Percentiles rank a stretch among this genome's conserved stretches.
These are phyloP conservation scores for Apiospora saccharicola DNA, from an alignment of 2,329 filamentous ascomycete species.

Conservation along the genomic window DNA sequence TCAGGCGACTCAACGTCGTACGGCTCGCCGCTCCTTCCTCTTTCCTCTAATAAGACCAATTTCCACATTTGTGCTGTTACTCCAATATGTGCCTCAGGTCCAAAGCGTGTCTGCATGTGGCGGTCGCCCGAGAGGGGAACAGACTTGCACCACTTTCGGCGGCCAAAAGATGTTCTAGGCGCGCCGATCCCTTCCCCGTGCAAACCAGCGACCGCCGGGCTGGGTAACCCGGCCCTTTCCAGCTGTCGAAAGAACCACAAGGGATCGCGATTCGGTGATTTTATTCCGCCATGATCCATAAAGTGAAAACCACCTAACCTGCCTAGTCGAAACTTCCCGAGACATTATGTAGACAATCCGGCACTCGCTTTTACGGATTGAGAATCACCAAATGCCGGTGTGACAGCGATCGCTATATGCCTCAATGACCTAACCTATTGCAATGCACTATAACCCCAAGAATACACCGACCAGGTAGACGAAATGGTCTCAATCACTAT, in stretches of 20 bases:
- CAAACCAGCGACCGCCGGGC: slow-evolving; percentile 12
- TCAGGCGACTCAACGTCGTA: slow-evolving; percentile 3
- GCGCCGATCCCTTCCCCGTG: background rate
- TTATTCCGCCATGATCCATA: slow-evolving; percentile 16
- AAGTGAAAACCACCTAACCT: background rate
- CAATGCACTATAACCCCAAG: too few species aligned
- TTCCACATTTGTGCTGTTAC: slow-evolving; percentile 2
- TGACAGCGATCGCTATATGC: background rate
- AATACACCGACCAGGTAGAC: too few species aligned
- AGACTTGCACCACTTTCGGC: slow-evolving; percentile 8
- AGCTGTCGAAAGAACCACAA: slow-evolving; percentile 2
- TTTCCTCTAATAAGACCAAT: background rate
- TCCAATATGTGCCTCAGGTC: slow-evolving; percentile 6
- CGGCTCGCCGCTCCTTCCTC: background rate
- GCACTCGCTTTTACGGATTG: background rate
- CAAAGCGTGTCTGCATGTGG: background rate
- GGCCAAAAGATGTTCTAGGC: slow-evolving; percentile 9
- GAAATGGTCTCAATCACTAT: background rate
- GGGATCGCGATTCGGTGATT: slow-evolving; percentile 11
- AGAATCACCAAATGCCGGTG: background rate
- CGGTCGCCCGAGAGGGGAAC: slow-evolving; percentile 8
- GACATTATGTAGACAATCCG: background rate
- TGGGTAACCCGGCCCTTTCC: background rate
- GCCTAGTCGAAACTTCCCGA: background rate
- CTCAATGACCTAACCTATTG: background rate